Evolutionary conservation across 768 basidiomycete species (phyloP), one percentile per base, ranked within the genome.

Genomic region (Phylloporus sp.): DNA sequence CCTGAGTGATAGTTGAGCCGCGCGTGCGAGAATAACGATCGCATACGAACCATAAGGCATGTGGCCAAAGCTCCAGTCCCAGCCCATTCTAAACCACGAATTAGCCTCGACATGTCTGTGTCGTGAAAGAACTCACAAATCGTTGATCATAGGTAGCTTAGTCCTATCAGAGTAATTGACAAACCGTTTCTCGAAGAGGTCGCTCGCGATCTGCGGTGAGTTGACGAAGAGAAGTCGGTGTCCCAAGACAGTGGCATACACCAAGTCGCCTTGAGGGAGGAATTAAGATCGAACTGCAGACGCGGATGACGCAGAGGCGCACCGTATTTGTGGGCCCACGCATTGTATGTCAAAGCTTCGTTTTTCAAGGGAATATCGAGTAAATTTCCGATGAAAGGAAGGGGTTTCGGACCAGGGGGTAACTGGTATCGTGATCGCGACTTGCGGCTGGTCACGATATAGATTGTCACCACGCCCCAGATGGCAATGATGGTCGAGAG

Each of bases 121-220:
- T 27, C 26, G 15, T 28, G 26, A 48, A 34, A 31, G 22, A 36
- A 61, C 69, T 44, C 46, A 76, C 76, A 80, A 50, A 20, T 75
- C 73, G 44, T 76, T 70, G 46, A 76, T 72, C 78, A 80, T 79
- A 0, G 68, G 64, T 8, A 75, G 63, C 48, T 69, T 52, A 31
- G 62, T 68, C 35, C 78, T 71, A 53, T 79, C 78, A 6, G 81
- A 80, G 51, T 81, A 82, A 39, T 78, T 80, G 15, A 64, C 55
- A 24, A 75, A 77, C 14, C 76, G 69, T 50, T 75, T 80, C 43
- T 81, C 80, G 27, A 83, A 76, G 2, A 82, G 70, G 22, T 82
- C 80, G 37, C 66, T 64, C 5, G 74, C 74, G 3, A 69, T 63
- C 39, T 73, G 54, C n/a, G 70, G 61, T 3, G 73, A 67, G 54